Evolutionary conservation across 1,284 basidiomycete genomes (phyloP).

Genomic region (Tetrapyrgos nigripes): DNA sequence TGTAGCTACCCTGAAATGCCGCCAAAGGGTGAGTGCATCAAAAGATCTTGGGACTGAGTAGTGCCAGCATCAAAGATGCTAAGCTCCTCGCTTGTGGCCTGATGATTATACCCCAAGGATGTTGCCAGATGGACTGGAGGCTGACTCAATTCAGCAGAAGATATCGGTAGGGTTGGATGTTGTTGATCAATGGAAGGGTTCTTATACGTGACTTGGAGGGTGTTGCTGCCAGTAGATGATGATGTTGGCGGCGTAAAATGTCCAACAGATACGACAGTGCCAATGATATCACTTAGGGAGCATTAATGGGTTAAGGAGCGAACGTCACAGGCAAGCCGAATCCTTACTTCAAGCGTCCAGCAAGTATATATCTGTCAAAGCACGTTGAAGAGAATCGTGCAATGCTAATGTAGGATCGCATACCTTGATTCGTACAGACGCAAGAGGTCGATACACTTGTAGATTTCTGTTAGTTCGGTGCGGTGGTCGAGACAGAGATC

Average conservation of each 20-base stretch:
- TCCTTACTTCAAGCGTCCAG: constrained; percentile 10
- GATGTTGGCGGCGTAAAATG: neutral
- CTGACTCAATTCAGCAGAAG: neutral
- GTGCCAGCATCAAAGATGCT: neutral
- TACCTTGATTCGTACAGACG: constrained; percentile 50
- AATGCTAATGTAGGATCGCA: too few species aligned
- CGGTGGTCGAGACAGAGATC: constrained; percentile 47
- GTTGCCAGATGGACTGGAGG: neutral
- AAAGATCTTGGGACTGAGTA: too few species aligned
- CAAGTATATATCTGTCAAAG: constrained; percentile 3
- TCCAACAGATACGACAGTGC: constrained; percentile 7
- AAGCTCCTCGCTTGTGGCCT: neutral
- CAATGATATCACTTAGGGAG: constrained; percentile 4
- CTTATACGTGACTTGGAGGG: neutral
- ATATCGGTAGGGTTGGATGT: neutral
- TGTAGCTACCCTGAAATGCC: too few species aligned
- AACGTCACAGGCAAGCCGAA: neutral
- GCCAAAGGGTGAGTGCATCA: too few species aligned
- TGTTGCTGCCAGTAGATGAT: neutral
- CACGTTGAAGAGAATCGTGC: too few species aligned
- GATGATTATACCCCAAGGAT: too few species aligned
- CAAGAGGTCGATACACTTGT: constrained; percentile 62
- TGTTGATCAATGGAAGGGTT: neutral
- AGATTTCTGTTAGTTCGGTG: constrained; percentile 62
- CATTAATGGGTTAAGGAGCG: neutral